A percentile compares a stretch with the other conserved stretches of the same genome.
These are phyloP conservation scores for Elsinoe necatrix DNA, from an alignment of 2,329 filamentous ascomycete genomes.

Conservation along the genomic window DNA sequence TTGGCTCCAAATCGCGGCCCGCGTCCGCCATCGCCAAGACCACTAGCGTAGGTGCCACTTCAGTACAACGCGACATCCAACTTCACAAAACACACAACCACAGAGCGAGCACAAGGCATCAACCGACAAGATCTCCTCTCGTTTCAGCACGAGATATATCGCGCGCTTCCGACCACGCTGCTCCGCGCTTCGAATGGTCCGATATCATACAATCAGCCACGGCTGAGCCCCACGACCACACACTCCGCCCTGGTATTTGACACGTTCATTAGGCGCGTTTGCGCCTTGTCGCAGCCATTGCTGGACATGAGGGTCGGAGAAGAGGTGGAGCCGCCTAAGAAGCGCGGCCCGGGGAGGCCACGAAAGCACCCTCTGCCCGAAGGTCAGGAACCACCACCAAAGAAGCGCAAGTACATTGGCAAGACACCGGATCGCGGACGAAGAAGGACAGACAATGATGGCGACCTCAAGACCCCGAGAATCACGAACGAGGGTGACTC, in stretches of 20 bases:
- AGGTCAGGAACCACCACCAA: constrained; percentile 36
- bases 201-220: background rate
- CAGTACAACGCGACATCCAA: constrained; percentile 12
- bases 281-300: constrained; percentile 11
- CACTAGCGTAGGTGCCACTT: constrained; percentile 3
- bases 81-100: background rate
- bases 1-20: background rate
- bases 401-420: constrained; percentile 49
- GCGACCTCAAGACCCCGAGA: constrained; percentile 15
- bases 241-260: background rate
- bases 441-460: constrained; percentile 16
- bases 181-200: background rate
- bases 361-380: constrained; percentile 23
- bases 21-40: background rate
- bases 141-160: background rate
- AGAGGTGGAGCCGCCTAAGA: constrained; percentile 20
- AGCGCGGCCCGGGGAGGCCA: constrained; percentile 24
- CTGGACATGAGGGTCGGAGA: constrained; percentile 6
- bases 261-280: constrained; percentile 9
- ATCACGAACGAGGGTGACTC: constrained; percentile 13
- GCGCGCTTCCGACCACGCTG: background rate
- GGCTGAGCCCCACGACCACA: constrained; percentile 2
- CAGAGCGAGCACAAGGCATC: background rate
- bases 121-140: background rate
- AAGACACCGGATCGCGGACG: constrained; percentile 18